These are phyloP conservation scores for Chlamydomonas sphaeroides DNA, from an alignment of 139 green algal species.

Conservation along the genomic window DNA sequence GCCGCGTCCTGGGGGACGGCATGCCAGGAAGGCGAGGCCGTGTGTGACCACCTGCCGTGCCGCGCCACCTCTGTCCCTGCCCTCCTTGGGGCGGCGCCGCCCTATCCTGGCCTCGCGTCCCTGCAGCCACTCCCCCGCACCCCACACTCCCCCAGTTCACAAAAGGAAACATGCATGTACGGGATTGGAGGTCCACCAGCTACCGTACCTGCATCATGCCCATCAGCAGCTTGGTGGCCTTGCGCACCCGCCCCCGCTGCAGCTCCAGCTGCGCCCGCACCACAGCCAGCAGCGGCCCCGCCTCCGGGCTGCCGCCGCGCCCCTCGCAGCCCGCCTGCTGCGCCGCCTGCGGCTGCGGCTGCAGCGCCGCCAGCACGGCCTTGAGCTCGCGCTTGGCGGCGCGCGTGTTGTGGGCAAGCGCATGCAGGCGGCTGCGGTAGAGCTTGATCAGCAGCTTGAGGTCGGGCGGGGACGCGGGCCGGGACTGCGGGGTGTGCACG, in stretches of 20 bases:
- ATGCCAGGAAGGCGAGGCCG: too few species aligned
- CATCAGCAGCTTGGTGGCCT: slow-evolving; percentile 23
- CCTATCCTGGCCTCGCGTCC: too few species aligned
- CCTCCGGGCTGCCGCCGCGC: not conserved
- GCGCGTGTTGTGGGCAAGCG: slow-evolving; percentile 24
- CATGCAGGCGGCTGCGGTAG: slow-evolving; percentile 40
- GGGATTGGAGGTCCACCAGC: too few species aligned
- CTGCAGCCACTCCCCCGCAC: too few species aligned
- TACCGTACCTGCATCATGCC: not conserved
- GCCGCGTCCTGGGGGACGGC: slow-evolving; percentile 5
- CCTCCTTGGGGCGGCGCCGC: too few species aligned
- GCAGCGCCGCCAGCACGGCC: not conserved
- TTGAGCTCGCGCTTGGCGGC: slow-evolving; percentile 45
- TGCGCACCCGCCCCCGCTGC: slow-evolving; percentile 6
- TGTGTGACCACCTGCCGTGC: too few species aligned
- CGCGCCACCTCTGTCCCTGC: too few species aligned
- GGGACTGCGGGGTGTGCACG: not conserved
- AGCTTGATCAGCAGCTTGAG: slow-evolving; percentile 42
- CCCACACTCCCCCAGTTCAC: too few species aligned
- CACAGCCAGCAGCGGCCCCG: not conserved
- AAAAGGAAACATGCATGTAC: too few species aligned
- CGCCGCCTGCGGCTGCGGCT: not conserved
- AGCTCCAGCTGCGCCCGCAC: slow-evolving; percentile 36
- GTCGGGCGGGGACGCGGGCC: slow-evolving; percentile 8
- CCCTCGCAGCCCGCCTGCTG: not conserved